Percentiles rank a stretch among this genome's conserved stretches.
Conservation (phyloP, 2,329 filamentous ascomycete genomes). For the Aureobasidium sp. region DNA sequence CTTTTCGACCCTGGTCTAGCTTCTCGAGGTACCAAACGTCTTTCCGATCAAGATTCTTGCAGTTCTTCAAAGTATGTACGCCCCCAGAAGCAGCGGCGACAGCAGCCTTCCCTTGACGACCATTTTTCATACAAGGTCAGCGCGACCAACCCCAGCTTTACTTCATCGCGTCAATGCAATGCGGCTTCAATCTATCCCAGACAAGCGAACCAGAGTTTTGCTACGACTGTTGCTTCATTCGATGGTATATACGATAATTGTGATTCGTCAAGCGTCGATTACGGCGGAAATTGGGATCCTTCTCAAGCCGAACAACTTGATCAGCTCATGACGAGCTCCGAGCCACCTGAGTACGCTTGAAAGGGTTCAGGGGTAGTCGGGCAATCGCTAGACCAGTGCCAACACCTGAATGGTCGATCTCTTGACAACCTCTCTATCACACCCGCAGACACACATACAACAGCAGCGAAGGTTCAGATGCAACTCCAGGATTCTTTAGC, state of each 20-base stretch:
- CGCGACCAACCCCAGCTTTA: neutral
- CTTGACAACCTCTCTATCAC: no score
- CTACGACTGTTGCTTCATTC: neutral
- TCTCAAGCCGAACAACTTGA: neutral
- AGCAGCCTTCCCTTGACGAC: neutral
- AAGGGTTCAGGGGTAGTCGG: neutral
- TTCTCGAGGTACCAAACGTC: neutral
- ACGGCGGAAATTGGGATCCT: neutral
- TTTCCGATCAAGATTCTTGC: neutral
- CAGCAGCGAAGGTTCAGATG: neutral
- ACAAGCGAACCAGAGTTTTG: neutral
- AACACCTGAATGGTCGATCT: no score
- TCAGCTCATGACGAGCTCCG: neutral
- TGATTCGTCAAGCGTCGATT: neutral
- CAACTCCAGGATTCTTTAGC: neutral
- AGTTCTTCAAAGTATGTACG: neutral
- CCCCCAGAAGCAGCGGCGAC: neutral
- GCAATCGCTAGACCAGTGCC: neutral
- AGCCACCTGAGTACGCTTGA: neutral
- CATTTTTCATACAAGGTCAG: constrained; percentile 2
- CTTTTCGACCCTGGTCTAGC: neutral
- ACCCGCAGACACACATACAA: neutral
- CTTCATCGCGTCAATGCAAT: neutral
- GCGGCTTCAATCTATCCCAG: neutral
- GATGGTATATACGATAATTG: neutral